Conservation (phyloP, 768 basidiomycete genomes). For the Suillus placidus region DNA sequence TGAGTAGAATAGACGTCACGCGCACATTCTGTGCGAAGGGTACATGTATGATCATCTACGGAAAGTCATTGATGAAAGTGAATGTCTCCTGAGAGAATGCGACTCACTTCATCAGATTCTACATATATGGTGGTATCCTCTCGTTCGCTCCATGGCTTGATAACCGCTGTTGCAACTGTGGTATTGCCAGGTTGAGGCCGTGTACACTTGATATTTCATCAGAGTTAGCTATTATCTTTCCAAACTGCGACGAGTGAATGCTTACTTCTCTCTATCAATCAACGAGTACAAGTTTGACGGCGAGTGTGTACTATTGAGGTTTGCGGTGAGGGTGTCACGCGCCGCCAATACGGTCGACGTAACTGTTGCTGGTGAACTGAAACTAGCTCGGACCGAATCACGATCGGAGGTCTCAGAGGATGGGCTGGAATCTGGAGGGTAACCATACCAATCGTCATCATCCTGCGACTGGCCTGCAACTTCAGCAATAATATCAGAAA, state of each 20-base stretch:
- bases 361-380: background rate
- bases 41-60: slow-evolving; percentile 76
- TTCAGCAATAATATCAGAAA: background rate
- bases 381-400: background rate
- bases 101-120: slow-evolving; percentile 77
- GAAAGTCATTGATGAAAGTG: slow-evolving; percentile 15
- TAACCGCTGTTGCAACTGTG: slow-evolving; percentile 73
- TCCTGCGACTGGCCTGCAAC: background rate
- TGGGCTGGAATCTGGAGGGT: background rate
- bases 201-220: slow-evolving; percentile 56
- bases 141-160: slow-evolving; percentile 81
- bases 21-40: slow-evolving; percentile 81
- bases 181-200: slow-evolving; percentile 76
- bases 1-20: slow-evolving; percentile 73
- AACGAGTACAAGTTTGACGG: slow-evolving; percentile 56
- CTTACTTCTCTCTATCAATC: slow-evolving; percentile 71
- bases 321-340: slow-evolving; percentile 45
- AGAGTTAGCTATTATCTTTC: background rate
- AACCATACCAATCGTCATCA: background rate
- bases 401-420: background rate
- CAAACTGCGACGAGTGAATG: slow-evolving; percentile 9
- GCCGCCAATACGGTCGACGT: background rate
- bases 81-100: slow-evolving; percentile 5
- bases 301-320: slow-evolving; percentile 47
- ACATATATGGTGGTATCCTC: slow-evolving; percentile 56